Conservation (phyloP, 345 rosid species). For the Fremontodendron californicum region DNA sequence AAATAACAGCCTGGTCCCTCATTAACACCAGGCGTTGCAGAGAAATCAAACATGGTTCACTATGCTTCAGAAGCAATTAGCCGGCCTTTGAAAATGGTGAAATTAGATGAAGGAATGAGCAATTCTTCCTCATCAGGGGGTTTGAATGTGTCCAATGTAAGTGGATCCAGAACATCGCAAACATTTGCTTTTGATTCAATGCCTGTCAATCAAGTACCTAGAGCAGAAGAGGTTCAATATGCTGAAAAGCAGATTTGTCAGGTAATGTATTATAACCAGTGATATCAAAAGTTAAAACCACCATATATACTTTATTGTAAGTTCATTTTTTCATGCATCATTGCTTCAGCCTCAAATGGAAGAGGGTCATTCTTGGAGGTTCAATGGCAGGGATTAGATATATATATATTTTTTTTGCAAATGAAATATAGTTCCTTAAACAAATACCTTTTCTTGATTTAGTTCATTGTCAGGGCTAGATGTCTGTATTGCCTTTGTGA, state of each 20-base stretch:
- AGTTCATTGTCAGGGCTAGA: not conserved
- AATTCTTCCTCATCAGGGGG: slow-evolving; percentile 25
- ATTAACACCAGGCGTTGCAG: slow-evolving; percentile 43
- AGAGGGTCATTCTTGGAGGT: not conserved
- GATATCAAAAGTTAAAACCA: not conserved
- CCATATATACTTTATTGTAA: slow-evolving; percentile 4
- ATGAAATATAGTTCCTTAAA: not conserved
- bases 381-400: not conserved
- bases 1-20: slow-evolving; percentile 51
- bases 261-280: slow-evolving; percentile 27
- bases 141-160: slow-evolving; percentile 18
- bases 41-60: slow-evolving; percentile 33
- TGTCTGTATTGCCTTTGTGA: not conserved
- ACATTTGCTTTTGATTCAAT: slow-evolving; percentile 31
- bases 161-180: slow-evolving; percentile 35
- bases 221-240: slow-evolving; percentile 37
- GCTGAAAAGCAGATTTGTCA: slow-evolving; percentile 40
- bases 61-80: slow-evolving; percentile 41
- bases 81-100: slow-evolving; percentile 53
- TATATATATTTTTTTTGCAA: not conserved
- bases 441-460: not conserved
- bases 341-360: not conserved
- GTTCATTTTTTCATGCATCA: slow-evolving; percentile 6
- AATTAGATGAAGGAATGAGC: slow-evolving; percentile 50
- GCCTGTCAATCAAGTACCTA: slow-evolving; percentile 30